Evolutionary conservation across 2,329 filamentous ascomycete species (phyloP), one percentile per base, ranked within the genome.

Genomic region (Endoconidiophora laricicola): DNA sequence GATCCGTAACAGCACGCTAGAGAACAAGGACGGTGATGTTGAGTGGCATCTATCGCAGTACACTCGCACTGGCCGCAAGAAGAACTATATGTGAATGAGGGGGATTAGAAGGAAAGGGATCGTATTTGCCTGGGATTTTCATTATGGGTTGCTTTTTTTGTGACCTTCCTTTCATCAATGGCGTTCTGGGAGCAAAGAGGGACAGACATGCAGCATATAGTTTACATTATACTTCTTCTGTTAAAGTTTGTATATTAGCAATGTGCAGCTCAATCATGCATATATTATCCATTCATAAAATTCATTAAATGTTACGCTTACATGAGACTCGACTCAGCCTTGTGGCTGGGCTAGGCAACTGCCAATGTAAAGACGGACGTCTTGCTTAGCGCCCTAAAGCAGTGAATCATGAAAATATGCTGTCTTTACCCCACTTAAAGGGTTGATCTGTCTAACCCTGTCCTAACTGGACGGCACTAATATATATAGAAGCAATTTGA

Each of bases 31-130:
- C 57, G 90, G 90, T 3, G 91, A 98, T 65, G 79, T 93, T 3
- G 91, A 98, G 66, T 98, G 91, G 91, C 83, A 91, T 55, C 71
- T 98, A 55, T 93, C 86, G 54, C 90, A 95, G 62, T 98, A 94
- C 65, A 98, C 90, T 6, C 74, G 91, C 57, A 96, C 90, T 12
- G 81, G 83, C 58, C 79, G 80, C 67, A 96, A 96, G 77, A 95
- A 95, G 78, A 86, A 94, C 61, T 94, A 94, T 61, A 72, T 95
- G 49, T 95, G 66, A 78, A 52, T 16, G n/a, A 3, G 22, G 23
- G 14, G 36, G 29, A 36, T 22, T 18, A n/a, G 7, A 3, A 20
- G 44, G n/a, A 38, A 18, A 33, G 26, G 6, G 14, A 18, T 44
- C 16, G 24, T 26, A 22, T 22, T 33, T 36, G 18, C 41, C 9